phyloP scores from a whole-genome alignment of 2,329 filamentous ascomycete genomes.

The Fusarium sp. region DNA sequence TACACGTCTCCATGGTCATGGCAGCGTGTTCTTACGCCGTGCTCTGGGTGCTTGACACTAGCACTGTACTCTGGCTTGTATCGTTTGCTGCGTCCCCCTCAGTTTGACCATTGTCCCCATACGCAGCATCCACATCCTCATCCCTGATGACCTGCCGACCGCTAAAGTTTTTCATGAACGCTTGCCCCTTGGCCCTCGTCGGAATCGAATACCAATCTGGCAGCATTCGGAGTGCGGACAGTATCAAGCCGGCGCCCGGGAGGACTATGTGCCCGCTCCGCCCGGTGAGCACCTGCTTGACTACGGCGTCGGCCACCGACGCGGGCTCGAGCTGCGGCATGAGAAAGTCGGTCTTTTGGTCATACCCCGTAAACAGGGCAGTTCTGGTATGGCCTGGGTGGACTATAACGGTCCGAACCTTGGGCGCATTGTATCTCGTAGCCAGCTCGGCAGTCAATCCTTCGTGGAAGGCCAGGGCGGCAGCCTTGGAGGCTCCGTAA shows the following conservation, averaged over 20 bases:
- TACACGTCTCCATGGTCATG: neutral
- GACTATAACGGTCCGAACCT: constrained; percentile 77
- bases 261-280: constrained; percentile 65
- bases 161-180: constrained; percentile 61
- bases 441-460: constrained; percentile 72
- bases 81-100: constrained; percentile 41
- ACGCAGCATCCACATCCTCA: constrained; percentile 59
- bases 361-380: constrained; percentile 63
- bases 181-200: constrained; percentile 61
- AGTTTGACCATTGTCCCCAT: constrained; percentile 44
- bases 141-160: constrained; percentile 66
- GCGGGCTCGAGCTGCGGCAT: constrained; percentile 57
- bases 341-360: constrained; percentile 63
- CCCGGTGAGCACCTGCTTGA: constrained; percentile 65
- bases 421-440: constrained; percentile 73
- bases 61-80: constrained; percentile 55
- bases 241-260: constrained; percentile 57
- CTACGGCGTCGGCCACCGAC: constrained; percentile 63
- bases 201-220: constrained; percentile 76
- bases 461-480: constrained; percentile 78
- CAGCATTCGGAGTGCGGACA: constrained; percentile 64
- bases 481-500: constrained; percentile 78
- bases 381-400: constrained; percentile 65
- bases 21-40: neutral
- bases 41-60: constrained; percentile 52